Evolutionary conservation across 163 green algal genomes (phyloP).

Genomic region (Chlorella variabilis): DNA sequence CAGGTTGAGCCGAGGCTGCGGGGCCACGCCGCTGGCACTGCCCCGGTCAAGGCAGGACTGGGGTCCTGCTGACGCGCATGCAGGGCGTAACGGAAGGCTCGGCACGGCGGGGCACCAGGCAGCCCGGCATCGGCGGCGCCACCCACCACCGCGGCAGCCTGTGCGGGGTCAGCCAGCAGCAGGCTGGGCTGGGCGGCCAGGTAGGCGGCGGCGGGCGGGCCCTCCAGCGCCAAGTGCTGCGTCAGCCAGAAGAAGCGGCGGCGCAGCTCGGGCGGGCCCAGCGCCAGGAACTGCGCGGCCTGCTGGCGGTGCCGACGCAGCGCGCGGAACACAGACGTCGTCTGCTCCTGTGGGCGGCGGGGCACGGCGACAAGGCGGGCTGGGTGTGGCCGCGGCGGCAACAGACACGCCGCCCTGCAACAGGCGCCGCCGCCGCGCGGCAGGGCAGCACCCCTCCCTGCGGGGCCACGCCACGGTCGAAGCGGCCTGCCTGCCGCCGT

Average conservation of each 20-base stretch:
- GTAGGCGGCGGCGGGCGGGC: neutral
- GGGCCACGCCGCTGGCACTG: too few species aligned
- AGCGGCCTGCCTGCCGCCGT: neutral
- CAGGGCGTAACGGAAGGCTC: too few species aligned
- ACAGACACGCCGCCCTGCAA: too few species aligned
- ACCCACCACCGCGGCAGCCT: slow-evolving; percentile 8
- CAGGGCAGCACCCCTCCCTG: too few species aligned
- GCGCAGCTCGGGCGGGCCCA: slow-evolving; percentile 8
- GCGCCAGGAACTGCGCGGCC: slow-evolving; percentile 3
- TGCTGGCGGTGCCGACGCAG: slow-evolving; percentile 10
- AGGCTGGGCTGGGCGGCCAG: slow-evolving; percentile 12
- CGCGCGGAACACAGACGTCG: slow-evolving; percentile 18
- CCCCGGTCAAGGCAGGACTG: too few species aligned
- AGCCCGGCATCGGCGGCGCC: neutral
- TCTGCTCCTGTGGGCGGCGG: slow-evolving; percentile 15
- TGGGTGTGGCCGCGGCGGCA: too few species aligned
- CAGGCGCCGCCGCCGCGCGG: too few species aligned
- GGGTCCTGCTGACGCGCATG: too few species aligned
- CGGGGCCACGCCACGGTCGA: too few species aligned
- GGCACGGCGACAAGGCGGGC: neutral
- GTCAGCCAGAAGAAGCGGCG: slow-evolving; percentile 24
- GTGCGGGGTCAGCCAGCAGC: slow-evolving; percentile 17
- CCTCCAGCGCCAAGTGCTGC: slow-evolving; percentile 1
- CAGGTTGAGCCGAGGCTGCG: too few species aligned
- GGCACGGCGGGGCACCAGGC: neutral